Conservation (phyloP, 768 basidiomycete species). For the Tricholoma furcatifolium region DNA sequence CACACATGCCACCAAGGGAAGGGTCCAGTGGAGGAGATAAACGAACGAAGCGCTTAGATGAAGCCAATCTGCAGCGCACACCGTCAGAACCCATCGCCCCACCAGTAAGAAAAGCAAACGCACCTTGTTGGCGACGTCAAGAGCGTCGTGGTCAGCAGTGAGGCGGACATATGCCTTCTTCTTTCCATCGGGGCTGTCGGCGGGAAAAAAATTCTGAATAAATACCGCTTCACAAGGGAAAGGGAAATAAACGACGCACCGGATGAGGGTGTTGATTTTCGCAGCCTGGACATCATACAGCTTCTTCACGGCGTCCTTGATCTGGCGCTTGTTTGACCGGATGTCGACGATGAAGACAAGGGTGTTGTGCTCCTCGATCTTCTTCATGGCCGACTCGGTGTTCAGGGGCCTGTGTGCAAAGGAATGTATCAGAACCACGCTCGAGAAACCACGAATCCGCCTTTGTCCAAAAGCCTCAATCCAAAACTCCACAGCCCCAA, state of each 20-base stretch:
- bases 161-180: slow-evolving; percentile 99
- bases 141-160: slow-evolving; percentile 92
- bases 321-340: slow-evolving; percentile 96
- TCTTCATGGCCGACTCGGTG: slow-evolving; percentile 99
- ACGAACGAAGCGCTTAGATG: slow-evolving; percentile 58
- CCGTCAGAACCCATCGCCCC: background rate
- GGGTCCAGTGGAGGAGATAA: background rate
- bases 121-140: slow-evolving; percentile 98
- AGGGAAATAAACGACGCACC: slow-evolving; percentile 47
- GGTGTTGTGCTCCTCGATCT: slow-evolving; percentile 99
- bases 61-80: slow-evolving; percentile 72
- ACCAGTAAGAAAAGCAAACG: slow-evolving; percentile 11
- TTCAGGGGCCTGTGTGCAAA: slow-evolving; percentile 64
- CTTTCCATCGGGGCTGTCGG: slow-evolving; percentile 95
- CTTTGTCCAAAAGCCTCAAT: too few species aligned
- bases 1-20: slow-evolving; percentile 7
- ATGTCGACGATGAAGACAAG: slow-evolving; percentile 97
- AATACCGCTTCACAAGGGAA: background rate
- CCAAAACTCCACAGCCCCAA: too few species aligned
- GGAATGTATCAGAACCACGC: background rate
- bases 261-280: slow-evolving; percentile 97
- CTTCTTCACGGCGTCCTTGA: slow-evolving; percentile 99
- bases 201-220: too few species aligned
- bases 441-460: background rate
- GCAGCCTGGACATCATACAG: slow-evolving; percentile 95